Conservation (phyloP, 768 basidiomycete species). For the Ramaria rubella region DNA sequence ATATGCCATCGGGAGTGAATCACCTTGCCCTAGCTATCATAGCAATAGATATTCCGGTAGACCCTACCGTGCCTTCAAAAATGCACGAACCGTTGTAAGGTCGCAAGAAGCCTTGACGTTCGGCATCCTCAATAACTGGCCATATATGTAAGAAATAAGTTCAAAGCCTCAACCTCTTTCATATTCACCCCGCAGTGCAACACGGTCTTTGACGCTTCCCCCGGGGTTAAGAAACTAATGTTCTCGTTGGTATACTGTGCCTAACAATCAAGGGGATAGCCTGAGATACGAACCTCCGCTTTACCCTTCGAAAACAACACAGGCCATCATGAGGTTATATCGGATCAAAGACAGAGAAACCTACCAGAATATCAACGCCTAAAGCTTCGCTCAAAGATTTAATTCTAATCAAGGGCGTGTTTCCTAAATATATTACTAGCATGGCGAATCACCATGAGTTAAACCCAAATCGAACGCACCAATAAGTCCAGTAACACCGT, state of each 20-base stretch:
- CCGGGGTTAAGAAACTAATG: slow-evolving; percentile 90
- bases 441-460: background rate
- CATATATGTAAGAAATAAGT: background rate
- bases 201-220: slow-evolving; percentile 95
- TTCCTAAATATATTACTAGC: slow-evolving; percentile 46
- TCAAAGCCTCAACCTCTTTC: background rate
- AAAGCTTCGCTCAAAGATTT: slow-evolving; percentile 86
- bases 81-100: slow-evolving; percentile 88
- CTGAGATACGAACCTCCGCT: slow-evolving; percentile 60
- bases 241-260: background rate
- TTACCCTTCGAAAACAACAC: slow-evolving; percentile 48
- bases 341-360: slow-evolving; percentile 10
- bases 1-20: background rate
- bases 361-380: slow-evolving; percentile 80
- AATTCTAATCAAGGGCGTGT: slow-evolving; percentile 89
- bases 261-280: background rate
- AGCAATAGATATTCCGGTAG: slow-evolving; percentile 93
- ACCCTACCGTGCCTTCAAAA: slow-evolving; percentile 96
- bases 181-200: slow-evolving; percentile 78
- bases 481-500: slow-evolving; percentile 79
- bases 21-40: slow-evolving; percentile 86
- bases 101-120: slow-evolving; percentile 69
- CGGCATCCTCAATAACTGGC: slow-evolving; percentile 91
- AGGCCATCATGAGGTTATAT: background rate
- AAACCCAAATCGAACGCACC: slow-evolving; percentile 40